Base-by-base conservation (phyloP, 2,329 filamentous ascomycete genomes). In the Cryphonectria nitschkei region DNA sequence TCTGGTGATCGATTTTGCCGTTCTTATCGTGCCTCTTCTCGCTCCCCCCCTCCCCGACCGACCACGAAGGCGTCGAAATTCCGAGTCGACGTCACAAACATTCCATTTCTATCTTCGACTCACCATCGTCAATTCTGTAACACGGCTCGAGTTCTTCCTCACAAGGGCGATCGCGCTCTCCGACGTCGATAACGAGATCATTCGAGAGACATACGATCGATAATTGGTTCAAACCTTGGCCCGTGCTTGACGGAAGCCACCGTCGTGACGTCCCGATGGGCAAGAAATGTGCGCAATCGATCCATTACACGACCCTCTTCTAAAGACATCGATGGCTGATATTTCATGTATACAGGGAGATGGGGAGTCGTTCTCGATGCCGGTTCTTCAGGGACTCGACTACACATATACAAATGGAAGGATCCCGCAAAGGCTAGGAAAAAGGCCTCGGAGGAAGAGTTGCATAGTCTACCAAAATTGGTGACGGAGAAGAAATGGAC, bases 291-390 rank as follows among this genome's bases (percentile, higher is more conserved):
- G 61, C 54, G 66, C 58, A 19, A 39, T 22, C 26, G 50, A 37
- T 32, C 11, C 32, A n/a, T 26, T 41, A 41, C 13, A 11, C 37
- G 1, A n/a, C 34, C 46, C 22, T 14, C 13, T 8, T 22, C 29
- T 14, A 7, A 39, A 32, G 13, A 39, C 65, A 29, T 46, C 26
- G 16, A 26, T 63, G 65, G 65, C 71, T 73, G 32, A 71, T 41
- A 6, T 52, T 29, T n/a, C 52, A 65, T 66, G 61, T 41, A 60
- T 64, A 26, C 66, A 89, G 87, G 86, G 78, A 87, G 89, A 84
- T 98, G 97, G 86, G 96, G 95, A 79, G 93, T 98, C 77, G 95
- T 99, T 79, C 89, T 99, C 78, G 96, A 99, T 87, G 96, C 96
- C 80, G 96, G 96, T 76, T 98, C 96, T 81, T 98, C 96, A 81